Conservation (phyloP, 345 rosid genomes). For the Salix arbutifolia region DNA sequence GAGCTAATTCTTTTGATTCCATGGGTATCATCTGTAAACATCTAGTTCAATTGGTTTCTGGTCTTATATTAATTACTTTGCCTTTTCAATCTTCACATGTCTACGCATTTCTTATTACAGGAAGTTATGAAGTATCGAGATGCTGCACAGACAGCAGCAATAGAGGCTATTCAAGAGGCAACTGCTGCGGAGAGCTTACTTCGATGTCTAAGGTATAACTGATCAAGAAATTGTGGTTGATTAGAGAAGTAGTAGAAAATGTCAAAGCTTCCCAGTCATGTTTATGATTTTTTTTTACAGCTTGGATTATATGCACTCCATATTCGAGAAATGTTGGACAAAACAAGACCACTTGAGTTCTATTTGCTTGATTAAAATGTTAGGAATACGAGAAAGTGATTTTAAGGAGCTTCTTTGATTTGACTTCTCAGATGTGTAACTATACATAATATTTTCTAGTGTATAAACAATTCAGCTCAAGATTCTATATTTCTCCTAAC, state of each 20-base stretch:
- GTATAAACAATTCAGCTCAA: not conserved
- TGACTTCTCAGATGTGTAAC: not conserved
- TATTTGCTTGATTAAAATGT: not conserved
- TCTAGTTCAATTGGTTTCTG: not conserved
- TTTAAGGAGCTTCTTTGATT: not conserved
- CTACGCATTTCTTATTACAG: conserved; percentile 32
- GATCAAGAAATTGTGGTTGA: not conserved
- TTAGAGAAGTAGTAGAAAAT: no score
- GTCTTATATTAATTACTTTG: not conserved
- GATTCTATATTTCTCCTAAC: not conserved
- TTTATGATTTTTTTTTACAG: not conserved
- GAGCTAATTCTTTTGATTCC: not conserved
- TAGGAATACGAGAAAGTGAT: not conserved
- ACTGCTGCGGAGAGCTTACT: conserved; percentile 87
- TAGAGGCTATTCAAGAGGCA: conserved; percentile 92
- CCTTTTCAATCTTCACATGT: conserved; percentile 1
- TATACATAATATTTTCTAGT: not conserved
- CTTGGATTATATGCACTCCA: not conserved
- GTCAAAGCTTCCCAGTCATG: not conserved
- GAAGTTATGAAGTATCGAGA: conserved; percentile 86
- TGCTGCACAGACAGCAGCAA: conserved; percentile 77
- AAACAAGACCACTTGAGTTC: not conserved
- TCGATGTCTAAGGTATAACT: conserved; percentile 67
- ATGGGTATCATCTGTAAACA: not conserved
- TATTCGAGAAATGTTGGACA: not conserved